Conservation (phyloP, 345 rosid species). For the Trapa bicornis region DNA sequence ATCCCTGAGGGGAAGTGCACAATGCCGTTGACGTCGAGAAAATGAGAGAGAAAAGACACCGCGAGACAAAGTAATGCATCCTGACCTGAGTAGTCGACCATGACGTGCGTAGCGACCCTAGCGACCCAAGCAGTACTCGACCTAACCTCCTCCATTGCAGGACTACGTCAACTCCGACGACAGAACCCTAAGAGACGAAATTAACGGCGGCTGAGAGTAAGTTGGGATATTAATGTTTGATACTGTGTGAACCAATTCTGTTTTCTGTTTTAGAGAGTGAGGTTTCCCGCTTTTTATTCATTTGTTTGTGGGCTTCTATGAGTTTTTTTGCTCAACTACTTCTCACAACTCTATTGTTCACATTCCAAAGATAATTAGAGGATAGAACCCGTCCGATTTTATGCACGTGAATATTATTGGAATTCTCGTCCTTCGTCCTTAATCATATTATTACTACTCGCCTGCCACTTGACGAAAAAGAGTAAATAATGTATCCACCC, state of each 20-base stretch:
- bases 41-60: neutral
- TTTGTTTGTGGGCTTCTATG: neutral
- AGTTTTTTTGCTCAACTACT: too few species aligned
- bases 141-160: conserved; percentile 27
- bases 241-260: neutral
- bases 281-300: conserved; percentile 28
- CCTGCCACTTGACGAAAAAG: too few species aligned
- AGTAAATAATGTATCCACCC: too few species aligned
- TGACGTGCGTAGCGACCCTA: conserved; percentile 41
- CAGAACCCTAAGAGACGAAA: conserved; percentile 1
- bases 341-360: too few species aligned
- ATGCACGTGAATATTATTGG: too few species aligned
- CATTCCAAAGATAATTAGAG: too few species aligned
- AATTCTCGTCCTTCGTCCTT: too few species aligned
- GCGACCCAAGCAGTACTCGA: conserved; percentile 57
- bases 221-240: neutral
- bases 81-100: conserved; percentile 36
- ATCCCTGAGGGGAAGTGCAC: conserved; percentile 25
- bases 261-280: neutral
- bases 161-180: neutral
- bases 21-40: neutral
- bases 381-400: too few species aligned
- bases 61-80: neutral
- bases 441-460: too few species aligned
- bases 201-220: neutral